Evolutionary conservation across 2,329 filamentous ascomycete species (phyloP).

Genomic region (Coleophoma cylindrospora): DNA sequence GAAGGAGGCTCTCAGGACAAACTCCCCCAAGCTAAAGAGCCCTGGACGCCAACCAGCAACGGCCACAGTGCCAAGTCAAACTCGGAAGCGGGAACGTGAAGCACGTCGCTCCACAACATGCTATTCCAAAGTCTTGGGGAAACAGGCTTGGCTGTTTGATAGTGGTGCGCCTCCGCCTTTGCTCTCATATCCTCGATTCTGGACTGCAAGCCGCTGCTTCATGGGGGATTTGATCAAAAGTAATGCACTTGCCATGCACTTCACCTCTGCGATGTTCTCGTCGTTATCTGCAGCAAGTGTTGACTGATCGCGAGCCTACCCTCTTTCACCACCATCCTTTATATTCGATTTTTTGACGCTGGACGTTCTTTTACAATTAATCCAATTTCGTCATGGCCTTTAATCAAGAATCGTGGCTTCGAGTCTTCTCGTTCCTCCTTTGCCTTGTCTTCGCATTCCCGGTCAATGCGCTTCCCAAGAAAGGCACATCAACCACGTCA

Average conservation of each 20-base stretch:
- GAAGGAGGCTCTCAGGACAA: neutral
- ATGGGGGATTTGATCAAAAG: no score
- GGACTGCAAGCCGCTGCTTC: no score
- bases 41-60: neutral
- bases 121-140: neutral
- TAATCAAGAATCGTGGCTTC: conserved; percentile 13
- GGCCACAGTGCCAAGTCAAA: neutral
- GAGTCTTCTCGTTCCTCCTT: conserved; percentile 13
- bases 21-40: neutral
- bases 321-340: conserved; percentile 3
- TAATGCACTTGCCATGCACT: no score
- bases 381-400: conserved; percentile 9
- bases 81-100: neutral
- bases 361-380: conserved; percentile 9
- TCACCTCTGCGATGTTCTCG: no score
- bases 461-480: conserved; percentile 16
- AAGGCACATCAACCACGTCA: conserved; percentile 2
- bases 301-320: neutral
- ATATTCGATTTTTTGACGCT: conserved; percentile 11
- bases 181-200: no score
- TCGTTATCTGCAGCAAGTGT: neutral
- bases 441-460: conserved; percentile 12
- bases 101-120: neutral
- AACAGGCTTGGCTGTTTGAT: conserved; percentile 1
- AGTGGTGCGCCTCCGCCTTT: neutral